Percentiles rank a stretch among this genome's conserved stretches.
Conservation (phyloP, 2,329 filamentous ascomycete genomes). For the Fusarium sp. region DNA sequence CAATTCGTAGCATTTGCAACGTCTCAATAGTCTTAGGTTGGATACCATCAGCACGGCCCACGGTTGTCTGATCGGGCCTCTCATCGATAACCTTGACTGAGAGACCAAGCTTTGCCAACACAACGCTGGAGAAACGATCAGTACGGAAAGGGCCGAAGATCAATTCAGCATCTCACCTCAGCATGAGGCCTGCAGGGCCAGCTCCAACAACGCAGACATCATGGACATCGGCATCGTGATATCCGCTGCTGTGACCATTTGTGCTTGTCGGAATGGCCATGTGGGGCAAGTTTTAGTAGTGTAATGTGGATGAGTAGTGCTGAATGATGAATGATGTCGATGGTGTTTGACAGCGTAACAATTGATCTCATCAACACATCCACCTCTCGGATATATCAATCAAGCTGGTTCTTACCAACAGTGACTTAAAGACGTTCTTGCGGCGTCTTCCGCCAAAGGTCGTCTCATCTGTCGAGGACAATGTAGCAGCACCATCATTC, state of each 20-base stretch:
- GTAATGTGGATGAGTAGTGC: neutral
- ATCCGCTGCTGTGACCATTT: neutral
- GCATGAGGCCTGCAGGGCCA: slow-evolving; percentile 65
- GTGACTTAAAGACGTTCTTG: neutral
- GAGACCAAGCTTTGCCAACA: slow-evolving; percentile 72
- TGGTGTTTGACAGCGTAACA: neutral
- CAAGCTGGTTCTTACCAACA: neutral
- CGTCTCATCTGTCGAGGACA: neutral
- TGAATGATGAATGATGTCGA: neutral
- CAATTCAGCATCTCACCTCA: slow-evolving; percentile 45
- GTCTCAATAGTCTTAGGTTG: slow-evolving; percentile 84
- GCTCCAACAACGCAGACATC: slow-evolving; percentile 64
- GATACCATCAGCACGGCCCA: slow-evolving; percentile 75
- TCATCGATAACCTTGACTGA: slow-evolving; percentile 74
- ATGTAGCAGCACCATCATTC: neutral
- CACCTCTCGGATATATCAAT: neutral
- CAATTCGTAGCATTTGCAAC: slow-evolving; percentile 74
- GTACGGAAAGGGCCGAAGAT: neutral
- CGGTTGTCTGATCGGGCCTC: slow-evolving; percentile 71
- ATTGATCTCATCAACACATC: neutral
- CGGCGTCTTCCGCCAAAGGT: neutral
- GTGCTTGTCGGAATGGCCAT: neutral
- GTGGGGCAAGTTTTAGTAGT: neutral
- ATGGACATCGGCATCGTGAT: slow-evolving; percentile 32
- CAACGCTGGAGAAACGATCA: slow-evolving; percentile 40